Evolutionary conservation across 2,329 filamentous ascomycete genomes (phyloP).

Genomic region (Phaeomoniella chlamydospora): DNA sequence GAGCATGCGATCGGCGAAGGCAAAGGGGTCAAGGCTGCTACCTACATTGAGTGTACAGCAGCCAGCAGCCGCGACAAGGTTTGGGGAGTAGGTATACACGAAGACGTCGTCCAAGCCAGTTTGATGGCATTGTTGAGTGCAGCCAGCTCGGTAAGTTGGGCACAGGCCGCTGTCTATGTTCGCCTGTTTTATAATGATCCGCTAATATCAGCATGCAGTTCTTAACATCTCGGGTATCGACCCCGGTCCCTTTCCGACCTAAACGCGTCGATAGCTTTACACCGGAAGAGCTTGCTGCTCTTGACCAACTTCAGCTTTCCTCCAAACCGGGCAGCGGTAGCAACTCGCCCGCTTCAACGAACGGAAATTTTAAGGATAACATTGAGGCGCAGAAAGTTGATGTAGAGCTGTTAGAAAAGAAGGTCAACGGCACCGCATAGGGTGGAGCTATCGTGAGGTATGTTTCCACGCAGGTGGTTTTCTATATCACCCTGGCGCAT

Average conservation of each 20-base stretch:
- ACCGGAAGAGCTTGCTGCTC: slow-evolving; percentile 26
- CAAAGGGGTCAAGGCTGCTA: slow-evolving; percentile 77
- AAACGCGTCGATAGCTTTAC: slow-evolving; percentile 37
- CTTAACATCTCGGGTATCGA: slow-evolving; percentile 53
- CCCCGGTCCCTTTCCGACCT: slow-evolving; percentile 49
- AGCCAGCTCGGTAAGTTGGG: slow-evolving; percentile 61
- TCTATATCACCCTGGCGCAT: too few relatives aligned
- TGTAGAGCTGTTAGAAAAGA: slow-evolving; percentile 20
- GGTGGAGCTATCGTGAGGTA: too few relatives aligned
- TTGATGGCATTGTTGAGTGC: slow-evolving; percentile 75
- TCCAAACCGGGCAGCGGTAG: slow-evolving; percentile 9
- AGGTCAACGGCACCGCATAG: slow-evolving; percentile 14
- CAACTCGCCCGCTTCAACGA: slow-evolving; percentile 9
- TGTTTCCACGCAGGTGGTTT: too few relatives aligned
- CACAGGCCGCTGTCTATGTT: neutral
- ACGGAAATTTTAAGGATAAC: slow-evolving; percentile 13
- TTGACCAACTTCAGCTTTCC: slow-evolving; percentile 21
- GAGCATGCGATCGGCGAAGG: slow-evolving; percentile 82
- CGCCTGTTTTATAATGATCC: too few relatives aligned
- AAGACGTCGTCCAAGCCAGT: slow-evolving; percentile 82
- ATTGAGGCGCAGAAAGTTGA: slow-evolving; percentile 14
- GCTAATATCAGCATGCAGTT: slow-evolving; percentile 52
- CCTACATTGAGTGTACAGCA: slow-evolving; percentile 80
- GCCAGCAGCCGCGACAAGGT: slow-evolving; percentile 53
- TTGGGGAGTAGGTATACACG: slow-evolving; percentile 85